Evolutionary conservation across 441 rosid genomes (phyloP).

Genomic region (Pelargonium citronellum): DNA sequence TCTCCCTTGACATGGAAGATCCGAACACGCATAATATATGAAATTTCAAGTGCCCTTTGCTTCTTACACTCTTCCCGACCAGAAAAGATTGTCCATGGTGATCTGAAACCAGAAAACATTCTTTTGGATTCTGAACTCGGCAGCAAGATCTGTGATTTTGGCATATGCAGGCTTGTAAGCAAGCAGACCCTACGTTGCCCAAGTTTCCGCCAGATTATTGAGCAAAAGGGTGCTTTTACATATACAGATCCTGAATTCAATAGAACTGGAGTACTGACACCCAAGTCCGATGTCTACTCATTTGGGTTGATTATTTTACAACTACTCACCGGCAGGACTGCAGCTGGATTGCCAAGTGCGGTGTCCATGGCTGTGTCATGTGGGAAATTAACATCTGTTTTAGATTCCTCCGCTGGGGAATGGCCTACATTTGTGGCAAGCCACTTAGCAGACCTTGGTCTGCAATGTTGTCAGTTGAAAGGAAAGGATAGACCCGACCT

Average conservation of each 20-base stretch:
- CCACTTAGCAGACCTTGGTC: conserved; percentile 43
- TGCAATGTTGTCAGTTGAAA: conserved; percentile 52
- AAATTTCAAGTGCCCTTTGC: conserved; percentile 64
- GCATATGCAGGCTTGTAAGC: conserved; percentile 49
- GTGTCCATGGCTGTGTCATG: conserved; percentile 42
- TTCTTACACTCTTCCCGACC: conserved; percentile 67
- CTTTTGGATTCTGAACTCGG: conserved; percentile 53
- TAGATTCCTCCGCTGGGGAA: conserved; percentile 65
- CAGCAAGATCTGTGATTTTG: conserved; percentile 67
- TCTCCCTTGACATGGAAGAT: conserved; percentile 53
- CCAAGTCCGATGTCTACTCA: conserved; percentile 55
- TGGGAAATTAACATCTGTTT: conserved; percentile 36
- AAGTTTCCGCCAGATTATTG: conserved; percentile 32
- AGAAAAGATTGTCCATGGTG: conserved; percentile 64
- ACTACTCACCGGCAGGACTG: conserved; percentile 53
- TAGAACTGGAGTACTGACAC: conserved; percentile 49
- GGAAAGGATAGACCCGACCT: conserved; percentile 49
- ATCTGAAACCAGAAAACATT: conserved; percentile 62
- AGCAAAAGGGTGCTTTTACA: conserved; percentile 52
- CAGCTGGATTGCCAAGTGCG: conserved; percentile 44
- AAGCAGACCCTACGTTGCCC: conserved; percentile 41
- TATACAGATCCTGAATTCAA: conserved; percentile 58
- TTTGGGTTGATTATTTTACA: conserved; percentile 60
- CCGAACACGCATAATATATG: conserved; percentile 47
- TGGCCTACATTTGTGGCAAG: conserved; percentile 49